Evolutionary conservation across 2,329 filamentous ascomycete genomes (phyloP).

Genomic region (Emergomyces orientalis): DNA sequence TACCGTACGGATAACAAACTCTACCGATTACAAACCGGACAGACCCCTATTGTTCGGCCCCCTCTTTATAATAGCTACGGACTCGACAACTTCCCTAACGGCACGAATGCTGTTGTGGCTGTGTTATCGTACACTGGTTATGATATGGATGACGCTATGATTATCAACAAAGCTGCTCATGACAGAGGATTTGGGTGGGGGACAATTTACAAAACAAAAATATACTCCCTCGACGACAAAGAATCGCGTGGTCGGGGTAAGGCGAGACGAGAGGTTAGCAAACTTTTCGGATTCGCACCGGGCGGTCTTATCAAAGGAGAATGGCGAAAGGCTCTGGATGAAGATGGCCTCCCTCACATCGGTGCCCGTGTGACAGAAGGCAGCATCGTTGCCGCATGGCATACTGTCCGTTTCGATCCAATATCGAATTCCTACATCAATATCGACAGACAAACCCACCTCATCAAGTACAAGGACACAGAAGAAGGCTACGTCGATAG

Average conservation of each 20-base stretch:
- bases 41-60: constrained; percentile 85
- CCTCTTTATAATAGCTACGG: constrained; percentile 94
- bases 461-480: constrained; percentile 87
- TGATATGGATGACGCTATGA: constrained; percentile 99
- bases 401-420: constrained; percentile 70
- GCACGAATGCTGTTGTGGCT: constrained; percentile 87
- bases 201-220: constrained; percentile 96
- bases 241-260: constrained; percentile 54
- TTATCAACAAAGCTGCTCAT: constrained; percentile 93
- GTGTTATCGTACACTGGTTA: constrained; percentile 98
- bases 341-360: constrained; percentile 76
- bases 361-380: constrained; percentile 70
- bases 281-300: constrained; percentile 86
- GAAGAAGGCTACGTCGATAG: constrained; percentile 87
- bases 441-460: constrained; percentile 74
- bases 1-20: constrained; percentile 96
- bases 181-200: constrained; percentile 93
- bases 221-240: constrained; percentile 76
- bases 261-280: constrained; percentile 59
- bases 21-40: constrained; percentile 88
- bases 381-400: constrained; percentile 78
- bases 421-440: constrained; percentile 68
- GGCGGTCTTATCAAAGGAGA: constrained; percentile 61
- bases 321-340: constrained; percentile 65
- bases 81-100: constrained; percentile 96